phyloP scores from a whole-genome alignment of 116 monocot genomes.

The Cymodocea nodosa region DNA sequence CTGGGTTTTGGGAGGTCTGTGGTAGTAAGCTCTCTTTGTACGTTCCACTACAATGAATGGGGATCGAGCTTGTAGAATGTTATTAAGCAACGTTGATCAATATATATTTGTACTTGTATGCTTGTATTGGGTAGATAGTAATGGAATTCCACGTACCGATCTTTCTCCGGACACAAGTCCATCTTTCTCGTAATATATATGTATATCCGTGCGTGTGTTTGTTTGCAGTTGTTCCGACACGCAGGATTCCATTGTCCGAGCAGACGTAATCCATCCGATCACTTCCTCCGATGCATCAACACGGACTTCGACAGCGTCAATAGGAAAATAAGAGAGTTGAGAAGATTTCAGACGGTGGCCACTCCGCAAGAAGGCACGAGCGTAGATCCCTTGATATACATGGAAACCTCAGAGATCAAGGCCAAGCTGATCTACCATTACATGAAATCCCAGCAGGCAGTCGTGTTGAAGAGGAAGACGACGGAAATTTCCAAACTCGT shows the following conservation, averaged over 20 bases:
- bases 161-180: too few species aligned
- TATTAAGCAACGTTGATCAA: too few species aligned
- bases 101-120: too few species aligned
- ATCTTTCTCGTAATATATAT: background rate
- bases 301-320: conserved; percentile 48
- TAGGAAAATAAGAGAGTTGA: conserved; percentile 29
- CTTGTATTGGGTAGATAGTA: too few species aligned
- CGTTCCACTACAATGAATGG: too few species aligned
- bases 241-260: conserved; percentile 18
- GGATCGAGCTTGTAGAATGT: too few species aligned
- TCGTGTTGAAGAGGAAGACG: conserved; percentile 18
- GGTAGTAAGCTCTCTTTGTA: too few species aligned
- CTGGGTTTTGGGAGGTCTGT: too few species aligned
- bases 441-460: conserved; percentile 44
- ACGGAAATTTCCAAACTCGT: conserved; percentile 48
- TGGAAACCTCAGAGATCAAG: conserved; percentile 53
- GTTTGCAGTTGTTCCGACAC: background rate
- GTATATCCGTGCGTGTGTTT: background rate
- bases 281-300: conserved; percentile 65
- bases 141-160: too few species aligned
- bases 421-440: conserved; percentile 44
- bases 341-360: background rate
- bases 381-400: conserved; percentile 39
- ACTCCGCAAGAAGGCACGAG: conserved; percentile 28
- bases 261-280: conserved; percentile 54